A percentile compares a stretch with the other conserved stretches of the same genome.
phyloP scores from a whole-genome alignment of 2,329 filamentous ascomycete genomes.

The Aspergillus novoparasiticus region DNA sequence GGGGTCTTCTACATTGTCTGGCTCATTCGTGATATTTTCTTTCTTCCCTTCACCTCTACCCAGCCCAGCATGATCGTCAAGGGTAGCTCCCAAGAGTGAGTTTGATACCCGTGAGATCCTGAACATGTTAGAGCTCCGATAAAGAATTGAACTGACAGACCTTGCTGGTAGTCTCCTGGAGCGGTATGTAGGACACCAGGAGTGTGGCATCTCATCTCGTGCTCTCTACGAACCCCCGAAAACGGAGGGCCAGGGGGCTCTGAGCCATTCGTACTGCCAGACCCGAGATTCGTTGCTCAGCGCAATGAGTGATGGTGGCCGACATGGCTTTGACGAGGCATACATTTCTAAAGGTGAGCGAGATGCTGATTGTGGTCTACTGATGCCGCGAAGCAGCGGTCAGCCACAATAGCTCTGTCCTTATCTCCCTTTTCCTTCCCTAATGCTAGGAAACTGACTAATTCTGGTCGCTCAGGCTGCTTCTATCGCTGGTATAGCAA shows the following conservation, averaged over 20 bases:
- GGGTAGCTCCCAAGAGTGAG: conserved; percentile 26
- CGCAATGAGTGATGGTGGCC: conserved; percentile 46
- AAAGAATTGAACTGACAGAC: conserved; percentile 16
- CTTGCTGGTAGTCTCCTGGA: conserved; percentile 35
- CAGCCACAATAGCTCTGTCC: background rate
- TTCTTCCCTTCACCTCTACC: conserved; percentile 35
- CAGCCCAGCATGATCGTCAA: conserved; percentile 13
- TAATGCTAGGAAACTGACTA: conserved; percentile 9
- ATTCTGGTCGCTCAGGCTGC: conserved; percentile 33
- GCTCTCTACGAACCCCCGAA: conserved; percentile 38
- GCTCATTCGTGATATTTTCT: conserved; percentile 44
- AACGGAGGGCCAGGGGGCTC: conserved; percentile 16
- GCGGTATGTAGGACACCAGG: conserved; percentile 38
- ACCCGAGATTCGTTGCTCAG: conserved; percentile 39
- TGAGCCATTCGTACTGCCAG: conserved; percentile 32
- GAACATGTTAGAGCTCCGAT: background rate
- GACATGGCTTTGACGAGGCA: conserved; percentile 44
- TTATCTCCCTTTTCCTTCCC: background rate
- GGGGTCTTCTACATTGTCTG: conserved; percentile 44
- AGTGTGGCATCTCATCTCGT: conserved; percentile 39
- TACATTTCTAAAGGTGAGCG: conserved; percentile 40
- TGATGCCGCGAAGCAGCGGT: background rate
- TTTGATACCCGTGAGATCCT: conserved; percentile 5
- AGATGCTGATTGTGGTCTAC: background rate
- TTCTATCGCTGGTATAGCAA: conserved; percentile 48